Base-by-base conservation (phyloP, 176 grass and related monocot species). In the Pharus latifolius region DNA sequence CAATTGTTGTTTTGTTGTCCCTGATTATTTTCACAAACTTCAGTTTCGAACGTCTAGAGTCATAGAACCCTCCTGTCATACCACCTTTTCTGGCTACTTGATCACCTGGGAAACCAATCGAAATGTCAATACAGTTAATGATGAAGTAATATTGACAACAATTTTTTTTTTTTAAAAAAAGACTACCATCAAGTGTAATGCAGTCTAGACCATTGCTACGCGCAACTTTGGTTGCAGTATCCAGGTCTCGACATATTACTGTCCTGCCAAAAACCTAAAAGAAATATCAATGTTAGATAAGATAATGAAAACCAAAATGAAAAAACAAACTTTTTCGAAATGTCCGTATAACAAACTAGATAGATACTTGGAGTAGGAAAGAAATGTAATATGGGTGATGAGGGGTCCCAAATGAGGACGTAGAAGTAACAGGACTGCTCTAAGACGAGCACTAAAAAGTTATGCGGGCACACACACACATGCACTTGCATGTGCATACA, bases 11-110 rank as follows among this genome's bases (percentile, higher is more conserved):
- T 68, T 83, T 92, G 22, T 80, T 98, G 59, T 98, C 89, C 66
- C 78, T 89, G 35, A 90, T 74, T 77, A 89, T 92, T 79, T 90
- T 90, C 61, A 98, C 74, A 11, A 98, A 88, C 78, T 98, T 98
- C 79, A 98, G 56, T 60, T 74, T 98, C 70, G 94, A 98, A 25
- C 89, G 83, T 47, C 94, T 88, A 59, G 88, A 98, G 41, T 98
- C 94, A 79, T 98, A 98, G 78, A 90, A 98, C 78, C 94, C 94
- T 60, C 89, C 94, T 57, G 94, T 98, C 94, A 98, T 98, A 73
- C 87, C 94, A 85, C 95, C 95, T 78, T 98, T 98, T 80, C 67
- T 93, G 15, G 74, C 86, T 64, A 98, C 90, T 85, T 93, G 95
- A 83, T 98, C 95, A 69, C 95, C 95, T 93, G 87, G 79, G 52